Base-by-base conservation (phyloP, 2,329 filamentous ascomycete genomes). In the Clarireedia sp. region DNA sequence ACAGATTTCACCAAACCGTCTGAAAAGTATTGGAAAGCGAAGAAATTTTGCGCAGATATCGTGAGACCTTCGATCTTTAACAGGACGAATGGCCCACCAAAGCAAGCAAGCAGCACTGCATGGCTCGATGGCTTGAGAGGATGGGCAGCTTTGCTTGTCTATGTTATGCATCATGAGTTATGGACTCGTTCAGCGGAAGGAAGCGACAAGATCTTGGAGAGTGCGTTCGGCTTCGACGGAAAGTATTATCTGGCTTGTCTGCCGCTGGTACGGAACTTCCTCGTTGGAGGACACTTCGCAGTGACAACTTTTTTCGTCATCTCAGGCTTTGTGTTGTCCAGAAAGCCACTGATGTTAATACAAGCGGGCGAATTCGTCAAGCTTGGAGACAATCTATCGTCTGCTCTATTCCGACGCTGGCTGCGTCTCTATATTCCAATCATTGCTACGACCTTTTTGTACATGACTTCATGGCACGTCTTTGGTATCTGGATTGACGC, bases 271-370 rank as follows among this genome's bases (percentile, higher is more conserved):
- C 74, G 85, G 26, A 72, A 74, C 37, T 75, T 87, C 62, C 83
- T 86, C 65, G 74, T 75, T 2, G 80, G 82, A 2, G 80, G 82
- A 0, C 80, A 86, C 60, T 79, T 78, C 45, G 79, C 82, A 5
- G 78, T 81, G 72, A 21, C 75, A 56, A 69, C 76, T 24, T 77
- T 78, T 64, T 77, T 77, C 63, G 69, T 77, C 58, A 73, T 77
- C 19, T 77, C 74, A 2, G 75, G 75, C 33, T 76, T 75, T 58
- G 74, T 70, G 0, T 68, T 51, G 76, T 73, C 74, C 1, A 67
- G 69, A 47, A 74, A 74, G 57, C 73, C 75, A 1, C 60, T 78
- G 38, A 66, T 65, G 23, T 63, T 71, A 23, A 70, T 75, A 1
- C 71, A 73, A 38, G 63, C 69, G 2, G 66, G 69, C 10, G 67